Percentiles rank a stretch among this genome's conserved stretches.
Conservation (phyloP, 2,329 filamentous ascomycete species). For the Diplodia scrobiculata region DNA sequence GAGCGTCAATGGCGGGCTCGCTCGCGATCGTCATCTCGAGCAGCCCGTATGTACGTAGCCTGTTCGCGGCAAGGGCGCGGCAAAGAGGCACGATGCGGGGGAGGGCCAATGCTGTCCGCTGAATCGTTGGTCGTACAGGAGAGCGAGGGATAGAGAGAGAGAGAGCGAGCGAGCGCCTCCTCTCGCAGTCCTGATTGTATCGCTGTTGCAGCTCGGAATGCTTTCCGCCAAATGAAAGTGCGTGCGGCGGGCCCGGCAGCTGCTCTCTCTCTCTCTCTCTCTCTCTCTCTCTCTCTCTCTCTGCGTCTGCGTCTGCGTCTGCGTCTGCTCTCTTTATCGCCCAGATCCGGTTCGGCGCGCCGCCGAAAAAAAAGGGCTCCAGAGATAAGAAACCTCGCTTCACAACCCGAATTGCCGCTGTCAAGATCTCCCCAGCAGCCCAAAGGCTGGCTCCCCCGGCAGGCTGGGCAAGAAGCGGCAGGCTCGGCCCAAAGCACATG, state of each 20-base stretch:
- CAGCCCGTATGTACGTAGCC: too few species aligned
- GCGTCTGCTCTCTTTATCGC: constrained; percentile 1
- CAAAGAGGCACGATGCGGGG: background rate
- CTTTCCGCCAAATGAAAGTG: background rate
- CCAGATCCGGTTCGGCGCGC: background rate
- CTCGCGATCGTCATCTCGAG: background rate
- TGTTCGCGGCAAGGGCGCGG: background rate
- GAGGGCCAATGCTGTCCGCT: too few species aligned
- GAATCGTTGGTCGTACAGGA: background rate
- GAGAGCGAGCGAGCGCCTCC: background rate
- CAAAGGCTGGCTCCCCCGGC: too few species aligned
- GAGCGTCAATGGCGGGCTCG: constrained; percentile 16
- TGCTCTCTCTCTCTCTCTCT: background rate
- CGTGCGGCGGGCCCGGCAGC: background rate
- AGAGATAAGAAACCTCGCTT: constrained; percentile 16
- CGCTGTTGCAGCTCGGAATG: background rate
- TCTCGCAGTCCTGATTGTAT: background rate
- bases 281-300: too few species aligned
- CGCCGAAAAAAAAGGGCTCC: background rate
- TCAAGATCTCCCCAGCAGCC: background rate
- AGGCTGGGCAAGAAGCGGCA: too few species aligned
- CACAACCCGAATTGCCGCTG: constrained; percentile 9
- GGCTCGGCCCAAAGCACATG: background rate
- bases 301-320: too few species aligned
- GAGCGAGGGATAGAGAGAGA: background rate